Evolutionary conservation across 352 stramenopile species (phyloP), one percentile per base, ranked within the genome.

Genomic region (Poterioochromonas sp.): DNA sequence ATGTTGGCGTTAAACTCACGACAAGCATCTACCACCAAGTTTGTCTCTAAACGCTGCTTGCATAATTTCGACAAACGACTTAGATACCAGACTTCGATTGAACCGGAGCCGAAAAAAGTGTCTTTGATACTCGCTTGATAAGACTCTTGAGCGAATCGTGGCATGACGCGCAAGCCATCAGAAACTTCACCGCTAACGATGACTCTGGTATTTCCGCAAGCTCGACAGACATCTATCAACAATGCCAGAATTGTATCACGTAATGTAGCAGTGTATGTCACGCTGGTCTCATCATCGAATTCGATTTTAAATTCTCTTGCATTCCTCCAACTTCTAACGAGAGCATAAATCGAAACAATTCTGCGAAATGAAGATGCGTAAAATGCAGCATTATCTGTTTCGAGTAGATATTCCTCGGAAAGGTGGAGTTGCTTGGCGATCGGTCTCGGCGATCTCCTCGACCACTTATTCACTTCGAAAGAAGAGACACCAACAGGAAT

Each of bases 1-100:
- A 95, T 89, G 69, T 95, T 95, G 15, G 90, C 88, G 53, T 95
- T 95, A 79, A 95, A 94, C 76, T 95, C 90, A 60, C 86, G 76
- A 54, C 78, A 68, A 29, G 79, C 76, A 43, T 82, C 79, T 37
- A 82, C 63, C 62, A 84, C 80, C 22, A 73, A 34, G 15, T 77
- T 77, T n/a, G n/a, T n/a, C n/a, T n/a, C n/a, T n/a, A n/a, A n/a
- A n/a, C n/a, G n/a, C n/a, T n/a, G n/a, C 34, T 58, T 63, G 26
- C 18, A 53, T 2, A 32, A 3, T 41, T 73, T 63, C 2, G 29
- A 29, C 29, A 76, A 26, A 12, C 34, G 51, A 47, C 73, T 29
- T 58, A 80, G 62, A 35, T 35, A 78, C 58, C 73, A 73, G 1
- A 40, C 73, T 54, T 71, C 73, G 34, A 78, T 73, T 41, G 58